A percentile compares a stretch with the other conserved stretches of the same genome.
Evolutionary conservation across 352 stramenopile genomes (phyloP).

Genomic region (Thraustochytrium sp.): DNA sequence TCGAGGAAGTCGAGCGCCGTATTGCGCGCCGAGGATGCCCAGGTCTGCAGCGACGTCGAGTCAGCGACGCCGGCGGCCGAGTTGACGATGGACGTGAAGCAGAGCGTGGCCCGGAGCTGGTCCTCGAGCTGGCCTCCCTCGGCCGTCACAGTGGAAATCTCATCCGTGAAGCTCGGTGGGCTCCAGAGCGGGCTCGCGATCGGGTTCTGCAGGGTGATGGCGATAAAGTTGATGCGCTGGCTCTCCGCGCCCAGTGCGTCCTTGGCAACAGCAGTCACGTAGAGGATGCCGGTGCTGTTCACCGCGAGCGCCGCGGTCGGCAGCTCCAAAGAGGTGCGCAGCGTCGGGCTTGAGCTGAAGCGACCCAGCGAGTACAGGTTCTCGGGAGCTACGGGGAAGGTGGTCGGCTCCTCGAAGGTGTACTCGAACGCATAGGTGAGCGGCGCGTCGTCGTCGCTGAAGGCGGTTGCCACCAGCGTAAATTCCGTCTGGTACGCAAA

Average conservation of each 20-base stretch:
- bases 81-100: background rate
- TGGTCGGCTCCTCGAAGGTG: background rate
- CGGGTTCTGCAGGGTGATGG: constrained; percentile 11
- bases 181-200: background rate
- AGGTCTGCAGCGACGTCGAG: background rate
- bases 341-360: background rate
- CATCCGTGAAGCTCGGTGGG: background rate
- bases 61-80: background rate
- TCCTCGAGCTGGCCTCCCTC: background rate
- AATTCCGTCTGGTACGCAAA: background rate
- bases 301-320: background rate
- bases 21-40: background rate
- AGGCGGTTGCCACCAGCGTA: background rate
- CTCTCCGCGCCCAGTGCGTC: constrained; percentile 17
- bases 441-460: constrained; percentile 6
- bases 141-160: background rate
- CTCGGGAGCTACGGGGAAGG: background rate
- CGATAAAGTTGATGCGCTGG: background rate
- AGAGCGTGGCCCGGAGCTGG: background rate
- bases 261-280: background rate
- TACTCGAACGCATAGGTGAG: constrained; percentile 25
- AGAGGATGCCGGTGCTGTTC: background rate
- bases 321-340: background rate
- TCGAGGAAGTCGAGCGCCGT: background rate
- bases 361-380: background rate